These are phyloP conservation scores for Hydnum rufescens DNA, from an alignment of 768 basidiomycete species.

Conservation along the genomic window DNA sequence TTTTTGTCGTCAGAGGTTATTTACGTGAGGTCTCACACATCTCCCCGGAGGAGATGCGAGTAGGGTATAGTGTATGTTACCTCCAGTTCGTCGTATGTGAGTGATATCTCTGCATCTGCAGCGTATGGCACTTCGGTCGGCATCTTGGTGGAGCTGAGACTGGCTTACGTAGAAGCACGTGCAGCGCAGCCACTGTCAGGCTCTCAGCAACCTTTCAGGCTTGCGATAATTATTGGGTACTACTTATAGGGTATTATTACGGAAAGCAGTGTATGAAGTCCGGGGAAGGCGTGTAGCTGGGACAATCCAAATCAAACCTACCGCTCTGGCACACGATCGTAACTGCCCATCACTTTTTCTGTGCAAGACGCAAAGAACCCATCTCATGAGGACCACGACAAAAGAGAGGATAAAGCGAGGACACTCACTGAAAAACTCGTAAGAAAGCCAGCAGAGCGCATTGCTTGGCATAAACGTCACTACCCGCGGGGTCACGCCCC, in stretches of 20 bases:
- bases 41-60: neutral
- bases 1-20: neutral
- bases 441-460: constrained; percentile 91
- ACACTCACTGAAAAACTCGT: constrained; percentile 92
- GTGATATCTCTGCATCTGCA: constrained; percentile 78
- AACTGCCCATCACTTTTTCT: neutral
- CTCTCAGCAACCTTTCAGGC: too few species aligned
- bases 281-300: too few species aligned
- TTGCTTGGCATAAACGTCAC: constrained; percentile 94
- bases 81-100: constrained; percentile 79
- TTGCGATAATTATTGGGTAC: too few species aligned
- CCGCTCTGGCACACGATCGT: neutral
- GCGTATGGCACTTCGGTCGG: constrained; percentile 81
- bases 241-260: too few species aligned
- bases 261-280: too few species aligned
- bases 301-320: too few species aligned
- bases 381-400: neutral
- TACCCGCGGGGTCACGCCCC: constrained; percentile 80
- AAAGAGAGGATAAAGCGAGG: neutral
- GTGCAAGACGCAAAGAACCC: neutral
- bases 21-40: too few species aligned
- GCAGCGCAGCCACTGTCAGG: too few species aligned
- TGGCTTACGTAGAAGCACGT: too few species aligned
- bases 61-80: constrained; percentile 22
- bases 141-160: constrained; percentile 15